A percentile compares a stretch with the other conserved stretches of the same genome.
Conservation (phyloP, 495 filamentous ascomycete genomes). For the Talaromyces adpressus region DNA sequence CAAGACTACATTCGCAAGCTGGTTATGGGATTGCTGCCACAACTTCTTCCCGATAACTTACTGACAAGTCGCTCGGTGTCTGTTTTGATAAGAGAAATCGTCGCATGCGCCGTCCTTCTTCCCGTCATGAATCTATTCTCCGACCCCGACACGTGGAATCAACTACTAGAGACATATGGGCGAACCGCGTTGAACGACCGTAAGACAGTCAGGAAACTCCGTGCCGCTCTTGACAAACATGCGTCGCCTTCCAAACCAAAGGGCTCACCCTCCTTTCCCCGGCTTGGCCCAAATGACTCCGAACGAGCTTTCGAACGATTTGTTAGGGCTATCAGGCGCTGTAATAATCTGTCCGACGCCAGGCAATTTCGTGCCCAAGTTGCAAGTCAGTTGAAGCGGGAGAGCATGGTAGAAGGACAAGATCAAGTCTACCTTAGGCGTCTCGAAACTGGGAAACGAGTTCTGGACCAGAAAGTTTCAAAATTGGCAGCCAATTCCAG, state of each 20-base stretch:
- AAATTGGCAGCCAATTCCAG: conserved; percentile 65
- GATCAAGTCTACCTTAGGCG: conserved; percentile 82
- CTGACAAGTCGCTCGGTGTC: conserved; percentile 72
- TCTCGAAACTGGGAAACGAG: conserved; percentile 81
- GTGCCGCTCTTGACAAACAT: conserved; percentile 92
- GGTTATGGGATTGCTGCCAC: conserved; percentile 62
- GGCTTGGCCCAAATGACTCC: conserved; percentile 61
- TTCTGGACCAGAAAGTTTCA: conserved; percentile 84
- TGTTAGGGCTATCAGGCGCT: conserved; percentile 79
- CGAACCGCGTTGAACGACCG: conserved; percentile 86
- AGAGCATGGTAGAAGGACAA: conserved; percentile 67
- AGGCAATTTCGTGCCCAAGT: conserved; percentile 86
- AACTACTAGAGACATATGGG: conserved; percentile 84
- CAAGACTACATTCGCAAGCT: conserved; percentile 79
- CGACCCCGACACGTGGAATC: conserved; percentile 97
- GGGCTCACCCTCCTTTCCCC: conserved; percentile 58
- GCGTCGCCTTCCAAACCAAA: conserved; percentile 72
- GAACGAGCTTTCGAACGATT: conserved; percentile 93
- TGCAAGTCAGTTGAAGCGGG: conserved; percentile 84
- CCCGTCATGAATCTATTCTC: conserved; percentile 36
- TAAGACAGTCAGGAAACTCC: conserved; percentile 88
- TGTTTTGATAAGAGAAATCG: conserved; percentile 76
- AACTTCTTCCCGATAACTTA: conserved; percentile 64
- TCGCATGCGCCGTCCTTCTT: conserved; percentile 45
- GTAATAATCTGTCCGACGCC: conserved; percentile 90